A percentile compares a stretch with the other conserved stretches of the same genome.
phyloP scores from a whole-genome alignment of 2,329 filamentous ascomycete species.

The Trichoderma endophyticum region DNA sequence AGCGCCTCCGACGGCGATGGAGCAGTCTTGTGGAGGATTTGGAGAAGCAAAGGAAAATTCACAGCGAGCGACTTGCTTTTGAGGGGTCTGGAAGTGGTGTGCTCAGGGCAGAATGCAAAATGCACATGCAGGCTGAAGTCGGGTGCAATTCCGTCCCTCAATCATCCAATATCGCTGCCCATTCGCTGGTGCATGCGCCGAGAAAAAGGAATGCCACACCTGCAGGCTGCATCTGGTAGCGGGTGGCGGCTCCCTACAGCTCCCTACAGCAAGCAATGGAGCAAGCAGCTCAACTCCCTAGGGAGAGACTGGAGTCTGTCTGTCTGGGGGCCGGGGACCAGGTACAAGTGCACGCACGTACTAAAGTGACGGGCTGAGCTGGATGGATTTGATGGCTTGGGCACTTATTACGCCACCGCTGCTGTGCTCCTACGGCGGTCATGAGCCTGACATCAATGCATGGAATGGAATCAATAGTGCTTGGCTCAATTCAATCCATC shows the following conservation, averaged over 20 bases:
- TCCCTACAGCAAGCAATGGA: background rate
- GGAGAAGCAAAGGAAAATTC: background rate
- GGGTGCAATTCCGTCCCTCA: background rate
- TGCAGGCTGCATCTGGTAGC: background rate
- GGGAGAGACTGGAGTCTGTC: background rate
- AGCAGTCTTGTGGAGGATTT: background rate
- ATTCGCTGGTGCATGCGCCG: background rate
- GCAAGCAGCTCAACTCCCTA: background rate
- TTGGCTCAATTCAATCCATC: background rate
- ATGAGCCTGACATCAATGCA: too few species aligned
- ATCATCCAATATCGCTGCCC: background rate
- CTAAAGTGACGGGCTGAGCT: background rate
- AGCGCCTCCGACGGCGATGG: slow-evolving; percentile 11
- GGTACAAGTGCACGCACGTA: background rate
- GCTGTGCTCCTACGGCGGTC: too few species aligned
- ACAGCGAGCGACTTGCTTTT: background rate
- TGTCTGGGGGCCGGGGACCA: background rate
- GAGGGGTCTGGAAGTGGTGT: slow-evolving; percentile 1
- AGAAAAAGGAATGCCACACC: slow-evolving; percentile 7
- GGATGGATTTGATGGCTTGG: background rate
- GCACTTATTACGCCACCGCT: background rate
- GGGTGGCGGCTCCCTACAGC: slow-evolving; percentile 11
- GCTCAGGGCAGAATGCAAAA: slow-evolving; percentile 8
- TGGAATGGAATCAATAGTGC: too few species aligned
- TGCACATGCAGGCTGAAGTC: background rate